phyloP scores from a whole-genome alignment of 331 rosid genomes.

The Acacia concinna region DNA sequence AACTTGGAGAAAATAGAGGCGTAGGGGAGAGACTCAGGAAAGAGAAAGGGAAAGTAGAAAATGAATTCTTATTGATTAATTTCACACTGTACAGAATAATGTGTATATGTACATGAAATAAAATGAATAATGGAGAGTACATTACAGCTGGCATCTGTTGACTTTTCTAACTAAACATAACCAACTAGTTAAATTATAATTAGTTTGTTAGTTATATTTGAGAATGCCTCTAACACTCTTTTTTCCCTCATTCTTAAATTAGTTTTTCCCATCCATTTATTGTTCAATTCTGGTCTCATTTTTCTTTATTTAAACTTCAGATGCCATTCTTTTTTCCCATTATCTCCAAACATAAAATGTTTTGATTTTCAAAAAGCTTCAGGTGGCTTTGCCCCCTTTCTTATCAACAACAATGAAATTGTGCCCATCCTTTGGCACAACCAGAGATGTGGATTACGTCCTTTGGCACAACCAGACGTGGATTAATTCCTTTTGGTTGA shows the following conservation, averaged over 20 bases:
- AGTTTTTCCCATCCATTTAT: too few species aligned
- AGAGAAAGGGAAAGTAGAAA: too few species aligned
- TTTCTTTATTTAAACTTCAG: neutral
- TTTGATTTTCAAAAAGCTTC: slow-evolving; percentile 74
- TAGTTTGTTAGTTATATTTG: neutral
- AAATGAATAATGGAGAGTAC: too few species aligned
- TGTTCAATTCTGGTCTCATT: neutral
- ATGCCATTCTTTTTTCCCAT: neutral
- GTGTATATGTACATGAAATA: too few species aligned
- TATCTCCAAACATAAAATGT: neutral
- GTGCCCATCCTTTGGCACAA: slow-evolving; percentile 56
- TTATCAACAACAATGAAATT: slow-evolving; percentile 53
- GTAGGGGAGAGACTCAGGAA: too few species aligned
- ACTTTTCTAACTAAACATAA: too few species aligned
- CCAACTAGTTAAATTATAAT: too few species aligned
- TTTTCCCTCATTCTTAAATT: too few species aligned
- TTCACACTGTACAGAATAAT: too few species aligned
- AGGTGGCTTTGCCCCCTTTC: slow-evolving; percentile 82
- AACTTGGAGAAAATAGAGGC: too few species aligned
- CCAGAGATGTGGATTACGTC: slow-evolving; percentile 47
- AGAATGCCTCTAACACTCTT: neutral
- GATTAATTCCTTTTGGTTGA: slow-evolving; percentile 30
- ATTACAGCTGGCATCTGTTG: too few species aligned
- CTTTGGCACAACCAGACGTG: slow-evolving; percentile 53
- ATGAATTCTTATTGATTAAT: too few species aligned